These are phyloP conservation scores for Nakazawaea anatomiae DNA, from an alignment of 805 yeast species.

Conservation along the genomic window DNA sequence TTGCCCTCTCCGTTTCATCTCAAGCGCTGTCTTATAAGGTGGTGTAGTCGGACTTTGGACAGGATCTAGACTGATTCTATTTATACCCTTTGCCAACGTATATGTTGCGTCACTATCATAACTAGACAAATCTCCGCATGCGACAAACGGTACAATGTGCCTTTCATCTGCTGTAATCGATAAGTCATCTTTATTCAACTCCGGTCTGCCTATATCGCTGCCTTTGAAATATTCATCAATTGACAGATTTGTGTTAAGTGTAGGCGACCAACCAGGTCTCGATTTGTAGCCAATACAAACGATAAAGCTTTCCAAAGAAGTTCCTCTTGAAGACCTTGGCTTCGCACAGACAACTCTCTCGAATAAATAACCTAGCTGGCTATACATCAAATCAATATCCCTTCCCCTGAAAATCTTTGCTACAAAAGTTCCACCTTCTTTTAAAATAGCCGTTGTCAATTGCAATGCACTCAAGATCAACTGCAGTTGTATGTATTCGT, in stretches of 20 bases:
- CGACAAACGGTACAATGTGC: conserved; percentile 81
- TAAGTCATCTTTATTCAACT: conserved; percentile 37
- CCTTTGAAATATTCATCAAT: conserved; percentile 82
- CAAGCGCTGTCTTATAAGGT: conserved; percentile 89
- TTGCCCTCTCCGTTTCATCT: conserved; percentile 74
- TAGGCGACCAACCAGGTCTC: conserved; percentile 78
- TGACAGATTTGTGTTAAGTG: conserved; percentile 40
- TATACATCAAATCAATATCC: conserved; percentile 87
- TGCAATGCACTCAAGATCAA: conserved; percentile 86
- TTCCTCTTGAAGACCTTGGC: conserved; percentile 92
- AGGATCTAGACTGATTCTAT: conserved; percentile 64
- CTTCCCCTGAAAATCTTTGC: conserved; percentile 96
- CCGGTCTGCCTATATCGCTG: conserved; percentile 48
- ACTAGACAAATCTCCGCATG: conserved; percentile 88
- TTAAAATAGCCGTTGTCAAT: conserved; percentile 80
- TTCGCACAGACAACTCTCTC: conserved; percentile 90
- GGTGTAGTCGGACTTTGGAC: conserved; percentile 96
- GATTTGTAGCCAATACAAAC: conserved; percentile 89
- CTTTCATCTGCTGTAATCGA: conserved; percentile 59
- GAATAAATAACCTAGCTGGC: conserved; percentile 85
- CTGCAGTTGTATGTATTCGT: conserved; percentile 96
- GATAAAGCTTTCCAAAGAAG: conserved; percentile 88
- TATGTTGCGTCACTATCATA: conserved; percentile 97
- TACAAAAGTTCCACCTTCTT: conserved; percentile 88
- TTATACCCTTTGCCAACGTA: conserved; percentile 38